Conservation (phyloP, 352 stramenopile species). For the Thalassiosira mediterranea region DNA sequence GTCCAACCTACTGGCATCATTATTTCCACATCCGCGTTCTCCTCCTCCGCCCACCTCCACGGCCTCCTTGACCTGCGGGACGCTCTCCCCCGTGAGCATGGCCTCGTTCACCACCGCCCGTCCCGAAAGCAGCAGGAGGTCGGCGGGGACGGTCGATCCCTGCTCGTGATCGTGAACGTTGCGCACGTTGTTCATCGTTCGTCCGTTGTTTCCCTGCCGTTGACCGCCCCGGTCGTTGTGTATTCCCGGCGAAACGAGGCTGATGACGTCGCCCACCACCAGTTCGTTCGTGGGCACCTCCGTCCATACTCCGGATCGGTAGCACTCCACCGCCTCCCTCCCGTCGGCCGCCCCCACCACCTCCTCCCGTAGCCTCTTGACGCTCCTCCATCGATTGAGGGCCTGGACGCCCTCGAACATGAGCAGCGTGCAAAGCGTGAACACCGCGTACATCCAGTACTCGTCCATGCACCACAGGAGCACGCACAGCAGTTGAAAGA, state of each 20-base stretch:
- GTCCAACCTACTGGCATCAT: conserved; percentile 52
- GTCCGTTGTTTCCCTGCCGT: conserved; percentile 22
- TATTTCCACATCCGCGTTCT: conserved; percentile 2
- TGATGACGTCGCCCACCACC: conserved; percentile 77
- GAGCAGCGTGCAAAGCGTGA: conserved; percentile 97
- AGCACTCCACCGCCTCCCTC: conserved; percentile 39
- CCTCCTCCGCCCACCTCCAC: conserved; percentile 15
- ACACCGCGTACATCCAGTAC: conserved; percentile 99
- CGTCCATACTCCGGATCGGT: conserved; percentile 52
- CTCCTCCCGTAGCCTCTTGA: conserved; percentile 91
- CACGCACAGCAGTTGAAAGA: conserved; percentile 99
- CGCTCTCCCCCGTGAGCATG: conserved; percentile 97
- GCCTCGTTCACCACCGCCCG: conserved; percentile 98
- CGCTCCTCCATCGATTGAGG: conserved; percentile 92
- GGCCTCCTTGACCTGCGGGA: conserved; percentile 96
- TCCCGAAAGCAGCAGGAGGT: conserved; percentile 94
- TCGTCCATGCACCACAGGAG: conserved; percentile 98
- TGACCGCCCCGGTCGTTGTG: too few species aligned
- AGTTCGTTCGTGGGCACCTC: conserved; percentile 61
- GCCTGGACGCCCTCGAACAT: conserved; percentile 97
- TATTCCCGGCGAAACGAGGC: conserved; percentile 44
- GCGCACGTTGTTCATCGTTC: conserved; percentile 17
- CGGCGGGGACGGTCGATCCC: conserved; percentile 88
- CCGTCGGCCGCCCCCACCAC: conserved; percentile 9
- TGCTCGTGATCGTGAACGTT: conserved; percentile 40